These are phyloP conservation scores for Stachybotrys chlorohalonatus DNA, from an alignment of 2,329 filamentous ascomycete species.

Conservation along the genomic window DNA sequence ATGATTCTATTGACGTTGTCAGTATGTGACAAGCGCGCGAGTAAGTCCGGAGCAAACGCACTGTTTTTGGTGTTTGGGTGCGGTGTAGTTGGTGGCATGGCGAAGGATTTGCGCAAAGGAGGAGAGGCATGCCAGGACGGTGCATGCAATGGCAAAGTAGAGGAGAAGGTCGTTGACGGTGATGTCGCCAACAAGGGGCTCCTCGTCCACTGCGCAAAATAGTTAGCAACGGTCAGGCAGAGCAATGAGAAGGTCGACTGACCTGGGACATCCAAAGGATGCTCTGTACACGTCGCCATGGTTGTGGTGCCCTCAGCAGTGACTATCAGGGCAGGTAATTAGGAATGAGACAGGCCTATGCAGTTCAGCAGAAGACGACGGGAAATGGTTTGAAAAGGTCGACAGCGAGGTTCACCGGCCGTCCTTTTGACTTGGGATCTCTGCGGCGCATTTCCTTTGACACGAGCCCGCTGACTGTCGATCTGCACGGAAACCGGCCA, in stretches of 20 bases:
- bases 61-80: slow-evolving; percentile 51
- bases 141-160: slow-evolving; percentile 37
- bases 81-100: slow-evolving; percentile 53
- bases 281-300: not conserved
- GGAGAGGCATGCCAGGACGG: slow-evolving; percentile 40
- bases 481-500: not conserved
- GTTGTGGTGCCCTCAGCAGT: not conserved
- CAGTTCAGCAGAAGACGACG: too few species aligned
- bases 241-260: not conserved
- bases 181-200: slow-evolving; percentile 31
- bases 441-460: not conserved
- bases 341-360: too few species aligned
- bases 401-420: not conserved
- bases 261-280: not conserved
- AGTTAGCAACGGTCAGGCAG: not conserved
- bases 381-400: not conserved
- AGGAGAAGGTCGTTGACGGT: slow-evolving; percentile 48
- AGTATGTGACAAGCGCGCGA: not conserved
- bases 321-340: too few species aligned
- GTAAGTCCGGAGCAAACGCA: slow-evolving; percentile 16
- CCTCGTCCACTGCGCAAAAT: slow-evolving; percentile 1
- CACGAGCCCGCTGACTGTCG: not conserved
- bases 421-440: not conserved
- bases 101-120: slow-evolving; percentile 49
- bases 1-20: slow-evolving; percentile 52